Evolutionary conservation across 2,329 filamentous ascomycete species (phyloP), one percentile per base, ranked within the genome.

Genomic region (Achaetomium macrosporum): DNA sequence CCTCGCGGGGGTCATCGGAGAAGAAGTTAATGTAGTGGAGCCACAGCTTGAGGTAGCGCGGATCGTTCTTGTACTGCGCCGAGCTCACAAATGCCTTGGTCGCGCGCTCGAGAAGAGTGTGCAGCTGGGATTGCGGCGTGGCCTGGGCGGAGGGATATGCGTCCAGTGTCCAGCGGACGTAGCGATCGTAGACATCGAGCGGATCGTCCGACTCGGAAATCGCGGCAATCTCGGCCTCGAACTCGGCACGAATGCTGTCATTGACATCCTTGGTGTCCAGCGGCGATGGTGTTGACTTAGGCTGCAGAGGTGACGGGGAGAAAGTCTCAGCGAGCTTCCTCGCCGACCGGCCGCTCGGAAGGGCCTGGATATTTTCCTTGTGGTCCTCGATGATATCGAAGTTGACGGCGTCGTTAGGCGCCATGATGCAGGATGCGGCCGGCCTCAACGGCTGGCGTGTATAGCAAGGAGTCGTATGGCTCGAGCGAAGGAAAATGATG

Each of bases 331-430:
- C 90, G 47, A 99, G 84, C 50, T 93, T 91, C 73, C 85, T 88
- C 42, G 92, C 93, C 39, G 92, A 97, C 59, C 93, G 76, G 19
- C 80, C 93, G 57, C 89, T 87, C 15, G 92, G 91, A 12, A 99
- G 79, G 19, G 90, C 85, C 70, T 96, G 91, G 52, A 99, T 96
- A 71, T 99, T 99, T 73, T 99, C 93, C 73, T 99, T 99, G 64
- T 96, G 91, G 43, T 82, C 83, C 73, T 99, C 93, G 71, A 99
- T 96, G 58, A 96, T 81, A 64, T 95, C 88, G 73, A 99, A 97
- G 73, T 83, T 74, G 66, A 85, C 82, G 37, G 82, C 69, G 61
- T 85, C 80, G 55, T 72, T 70, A 56, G 72, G 69, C 58, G 74
- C 72, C 73, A 83, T 82, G 63, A 64, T 72, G 60, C 11, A 29